Evolutionary conservation across 1,139 yeast genomes (phyloP).

Genomic region (Kluyveromyces marxianus): DNA sequence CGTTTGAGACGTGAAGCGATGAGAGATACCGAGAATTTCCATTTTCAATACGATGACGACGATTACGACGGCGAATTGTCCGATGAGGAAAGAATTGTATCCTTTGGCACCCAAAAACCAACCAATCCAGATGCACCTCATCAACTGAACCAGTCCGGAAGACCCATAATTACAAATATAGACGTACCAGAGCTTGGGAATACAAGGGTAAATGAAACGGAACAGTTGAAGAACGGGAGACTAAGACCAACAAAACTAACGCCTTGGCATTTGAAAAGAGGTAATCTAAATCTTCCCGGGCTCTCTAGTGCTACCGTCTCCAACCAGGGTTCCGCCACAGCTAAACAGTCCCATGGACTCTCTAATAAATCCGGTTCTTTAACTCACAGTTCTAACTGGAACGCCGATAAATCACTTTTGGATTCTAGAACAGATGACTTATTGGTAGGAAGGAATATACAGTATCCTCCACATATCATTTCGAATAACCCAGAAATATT

Average conservation of each 20-base stretch:
- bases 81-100: slow-evolving; percentile 6
- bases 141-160: slow-evolving; percentile 11
- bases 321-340: neutral
- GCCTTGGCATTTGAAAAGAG: slow-evolving; percentile 58
- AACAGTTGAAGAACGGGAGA: slow-evolving; percentile 47
- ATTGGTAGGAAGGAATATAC: slow-evolving; percentile 27
- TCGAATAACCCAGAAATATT: slow-evolving; percentile 41
- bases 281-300: slow-evolving; percentile 9
- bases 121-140: slow-evolving; percentile 2
- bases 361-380: slow-evolving; percentile 13
- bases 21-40: slow-evolving; percentile 36
- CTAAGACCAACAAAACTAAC: slow-evolving; percentile 67
- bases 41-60: slow-evolving; percentile 31
- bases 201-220: slow-evolving; percentile 58
- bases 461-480: slow-evolving; percentile 37
- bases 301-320: slow-evolving; percentile 1
- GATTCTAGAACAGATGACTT: slow-evolving; percentile 16
- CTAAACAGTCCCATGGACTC: slow-evolving; percentile 1
- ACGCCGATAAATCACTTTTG: neutral
- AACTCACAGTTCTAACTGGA: neutral
- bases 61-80: slow-evolving; percentile 22
- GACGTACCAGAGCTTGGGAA: slow-evolving; percentile 36
- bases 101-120: slow-evolving; percentile 4
- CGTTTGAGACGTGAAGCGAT: slow-evolving; percentile 39
- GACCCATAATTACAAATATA: slow-evolving; percentile 36